Base-by-base conservation (phyloP, 73 alveolate genomes). In the Tetrahymena malaccensis region DNA sequence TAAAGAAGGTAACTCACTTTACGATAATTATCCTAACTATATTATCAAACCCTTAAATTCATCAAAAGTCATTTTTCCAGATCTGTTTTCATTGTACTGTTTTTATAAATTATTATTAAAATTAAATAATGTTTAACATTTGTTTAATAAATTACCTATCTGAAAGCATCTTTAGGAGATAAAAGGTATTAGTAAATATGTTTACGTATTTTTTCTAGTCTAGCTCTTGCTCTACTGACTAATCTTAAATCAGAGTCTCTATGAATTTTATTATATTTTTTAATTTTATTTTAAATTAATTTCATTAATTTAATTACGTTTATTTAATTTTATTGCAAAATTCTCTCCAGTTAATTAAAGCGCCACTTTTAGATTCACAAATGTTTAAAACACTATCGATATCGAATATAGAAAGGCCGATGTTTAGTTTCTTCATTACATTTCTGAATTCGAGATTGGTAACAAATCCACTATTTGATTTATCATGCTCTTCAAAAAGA, bases 161-260 rank as follows among this genome's bases (percentile, higher is more conserved):
- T 96, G 93, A 98, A 98, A 4, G 99, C 99, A 95, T 98, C 99
- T 44, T 98, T 97, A 7, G 99, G 99, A 0, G 99, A 97, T 16
- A 96, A 94, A 98, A 98, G 96, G 95, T 97, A 97, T 43, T 95
- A 96, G 94, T 94, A 94, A 97, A 98, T 98, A 33, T 97, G 97
- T 43, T 98, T 98, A 83, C 96, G 97, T 37, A 98, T 97, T 93
- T 94, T 98, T 31, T 97, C 96, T 94, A 98, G 94, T 93, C 98
- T 97, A 37, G 94, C 96, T 43, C 95, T 96, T 10, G 99, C 97
- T 83, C 96, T 97, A 34, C 96, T 55, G 58, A 96, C 98, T 94
- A 98, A 96, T 70, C 97, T 96, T 34, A 96, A 94, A 55, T 94
- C 89, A 94, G 98, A 98, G 38, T 98, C 99, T 50, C 94, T 96